Base-by-base conservation (phyloP, 139 green algal genomes). In the Gonium pectorale region DNA sequence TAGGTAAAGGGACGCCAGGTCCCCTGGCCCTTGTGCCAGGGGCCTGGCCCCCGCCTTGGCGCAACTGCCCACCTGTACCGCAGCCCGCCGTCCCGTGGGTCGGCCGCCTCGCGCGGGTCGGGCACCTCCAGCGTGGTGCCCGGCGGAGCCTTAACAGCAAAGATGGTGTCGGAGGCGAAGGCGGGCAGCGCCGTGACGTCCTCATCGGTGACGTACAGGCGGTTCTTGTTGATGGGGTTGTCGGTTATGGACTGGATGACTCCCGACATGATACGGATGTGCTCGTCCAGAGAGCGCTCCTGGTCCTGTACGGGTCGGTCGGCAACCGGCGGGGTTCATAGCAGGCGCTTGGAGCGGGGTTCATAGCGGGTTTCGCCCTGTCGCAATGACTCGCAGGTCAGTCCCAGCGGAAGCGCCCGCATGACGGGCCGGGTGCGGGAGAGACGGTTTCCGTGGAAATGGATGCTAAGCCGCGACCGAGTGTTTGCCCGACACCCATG, bases 161-260 rank as follows among this genome's bases (percentile, higher is more conserved):
- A 96, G 15, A 98, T 87, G 56, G 89, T 97, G 80, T 98, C 95
- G 22, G 89, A 80, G 56, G 77, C 84, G 59, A 96, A 95, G 87
- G 80, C 91, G 26, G 92, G 90, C 77, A 97, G 64, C 37, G 40
- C 75, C 24, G 87, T 92, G 83, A 98, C 95, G 89, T 97, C 94
- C 22, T 93, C 87, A 54, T 97, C 89, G 35, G 94, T 97, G 22
- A 98, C 93, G 67, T 94, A 98, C 68, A 98, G 83, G 27, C 90
- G 92, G 40, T 83, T 64, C 56, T 90, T 89, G 82, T 94, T 94
- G 7, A 69, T 60, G 46, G 90, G 85, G 73, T 92, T 73, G 41
- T 91, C 79, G 21, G 72, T 78, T 33, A 93, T 78, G 0, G 71
- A 54, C 54, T 88, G 75, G 52, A 92, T 80, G n/a, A 80, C 81